Percentiles rank a stretch among this genome's conserved stretches.
Evolutionary conservation across 768 basidiomycete genomes (phyloP).

Genomic region (Boletellus sp.): DNA sequence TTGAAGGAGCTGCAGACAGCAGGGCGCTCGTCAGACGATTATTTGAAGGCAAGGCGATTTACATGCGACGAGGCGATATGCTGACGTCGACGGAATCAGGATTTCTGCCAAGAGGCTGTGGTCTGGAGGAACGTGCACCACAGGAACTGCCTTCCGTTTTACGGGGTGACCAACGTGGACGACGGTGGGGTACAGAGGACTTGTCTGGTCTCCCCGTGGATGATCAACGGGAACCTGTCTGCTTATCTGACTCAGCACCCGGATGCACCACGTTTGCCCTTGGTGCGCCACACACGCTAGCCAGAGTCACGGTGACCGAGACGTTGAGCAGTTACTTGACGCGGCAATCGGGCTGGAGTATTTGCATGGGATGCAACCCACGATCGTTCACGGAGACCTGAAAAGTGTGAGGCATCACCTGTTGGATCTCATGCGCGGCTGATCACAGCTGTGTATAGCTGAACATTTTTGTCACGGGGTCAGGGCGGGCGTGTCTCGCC

Average conservation of each 20-base stretch:
- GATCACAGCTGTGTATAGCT: constrained; percentile 12
- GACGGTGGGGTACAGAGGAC: constrained; percentile 12
- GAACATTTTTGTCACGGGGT: constrained; percentile 28
- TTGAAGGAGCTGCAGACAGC: constrained; percentile 28
- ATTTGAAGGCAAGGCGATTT: constrained; percentile 23
- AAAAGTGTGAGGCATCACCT: constrained; percentile 35
- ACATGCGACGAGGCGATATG: not conserved
- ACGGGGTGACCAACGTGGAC: constrained; percentile 20
- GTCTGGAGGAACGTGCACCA: constrained; percentile 31
- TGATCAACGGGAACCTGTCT: constrained; percentile 28
- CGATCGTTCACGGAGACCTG: constrained; percentile 42
- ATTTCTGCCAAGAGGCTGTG: constrained; percentile 29
- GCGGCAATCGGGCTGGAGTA: constrained; percentile 37
- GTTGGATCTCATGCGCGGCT: not conserved
- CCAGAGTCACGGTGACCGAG: not conserved
- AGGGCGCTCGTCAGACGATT: constrained; percentile 20
- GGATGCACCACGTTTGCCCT: constrained; percentile 24
- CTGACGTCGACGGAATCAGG: constrained; percentile 16
- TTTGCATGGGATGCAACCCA: constrained; percentile 37
- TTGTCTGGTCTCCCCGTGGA: constrained; percentile 26
- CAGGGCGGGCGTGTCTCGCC: constrained; percentile 28
- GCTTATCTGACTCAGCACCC: constrained; percentile 29
- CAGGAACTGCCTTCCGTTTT: constrained; percentile 29
- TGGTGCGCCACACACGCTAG: constrained; percentile 26
- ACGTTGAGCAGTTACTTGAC: constrained; percentile 33